phyloP scores from a whole-genome alignment of 2,329 filamentous ascomycete species.

The Botrytis fabae region DNA sequence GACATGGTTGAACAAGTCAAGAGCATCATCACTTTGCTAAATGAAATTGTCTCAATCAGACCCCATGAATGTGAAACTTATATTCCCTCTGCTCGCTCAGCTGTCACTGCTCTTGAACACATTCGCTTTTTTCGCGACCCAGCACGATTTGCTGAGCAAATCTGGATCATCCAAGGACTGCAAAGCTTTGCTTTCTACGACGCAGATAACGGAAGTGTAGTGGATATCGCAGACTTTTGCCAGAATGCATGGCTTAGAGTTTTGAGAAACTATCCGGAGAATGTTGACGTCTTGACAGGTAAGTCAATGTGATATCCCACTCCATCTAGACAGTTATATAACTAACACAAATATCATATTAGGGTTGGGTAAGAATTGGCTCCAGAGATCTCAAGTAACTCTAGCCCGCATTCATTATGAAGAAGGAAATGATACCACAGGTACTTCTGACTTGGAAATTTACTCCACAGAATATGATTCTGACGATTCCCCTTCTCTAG shows the following conservation, averaged over 20 bases:
- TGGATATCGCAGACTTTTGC: constrained; percentile 52
- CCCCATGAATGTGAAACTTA: constrained; percentile 39
- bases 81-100: constrained; percentile 44
- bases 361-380: constrained; percentile 54
- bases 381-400: constrained; percentile 51
- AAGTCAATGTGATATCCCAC: constrained; percentile 25
- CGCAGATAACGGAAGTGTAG: constrained; percentile 47
- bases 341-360: constrained; percentile 11
- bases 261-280: constrained; percentile 47
- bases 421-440: constrained; percentile 43
- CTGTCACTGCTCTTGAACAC: constrained; percentile 44
- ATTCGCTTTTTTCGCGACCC: constrained; percentile 44
- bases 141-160: constrained; percentile 43
- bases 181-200: constrained; percentile 53
- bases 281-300: constrained; percentile 47
- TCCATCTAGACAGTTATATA: background rate
- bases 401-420: constrained; percentile 50
- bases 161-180: constrained; percentile 47
- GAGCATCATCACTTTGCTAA: constrained; percentile 34
- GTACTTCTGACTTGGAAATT: constrained; percentile 28
- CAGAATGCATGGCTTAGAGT: constrained; percentile 49
- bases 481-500: constrained; percentile 38
- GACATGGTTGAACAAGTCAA: constrained; percentile 37
- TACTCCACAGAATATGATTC: constrained; percentile 19
- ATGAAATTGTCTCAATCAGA: constrained; percentile 34